Evolutionary conservation across 805 yeast species (phyloP).

Genomic region (Candida takata): DNA sequence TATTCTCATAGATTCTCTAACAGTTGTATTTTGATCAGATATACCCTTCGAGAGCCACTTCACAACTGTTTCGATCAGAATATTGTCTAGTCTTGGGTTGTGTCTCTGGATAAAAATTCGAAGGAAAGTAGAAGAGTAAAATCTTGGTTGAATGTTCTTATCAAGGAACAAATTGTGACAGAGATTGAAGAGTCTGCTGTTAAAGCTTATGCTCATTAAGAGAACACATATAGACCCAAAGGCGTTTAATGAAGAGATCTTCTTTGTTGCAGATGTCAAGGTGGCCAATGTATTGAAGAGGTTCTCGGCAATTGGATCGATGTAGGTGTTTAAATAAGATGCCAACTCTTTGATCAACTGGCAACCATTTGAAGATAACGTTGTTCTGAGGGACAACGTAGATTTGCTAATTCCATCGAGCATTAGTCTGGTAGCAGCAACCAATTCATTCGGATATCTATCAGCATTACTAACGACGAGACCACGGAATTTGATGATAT

Average conservation of each 20-base stretch:
- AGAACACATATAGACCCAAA: slow-evolving; percentile 40
- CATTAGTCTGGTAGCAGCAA: slow-evolving; percentile 29
- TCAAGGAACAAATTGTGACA: slow-evolving; percentile 51
- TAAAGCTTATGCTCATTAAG: slow-evolving; percentile 47
- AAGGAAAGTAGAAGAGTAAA: slow-evolving; percentile 64
- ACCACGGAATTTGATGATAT: slow-evolving; percentile 49
- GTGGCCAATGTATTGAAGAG: slow-evolving; percentile 27
- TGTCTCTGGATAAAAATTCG: slow-evolving; percentile 53
- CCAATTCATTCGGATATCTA: slow-evolving; percentile 32
- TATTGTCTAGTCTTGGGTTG: slow-evolving; percentile 26
- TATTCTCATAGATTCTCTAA: slow-evolving; percentile 65
- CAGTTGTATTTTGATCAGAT: slow-evolving; percentile 73
- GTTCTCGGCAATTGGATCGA: slow-evolving; percentile 29
- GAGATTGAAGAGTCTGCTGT: slow-evolving; percentile 42
- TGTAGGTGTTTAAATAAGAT: slow-evolving; percentile 17
- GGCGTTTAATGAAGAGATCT: slow-evolving; percentile 28
- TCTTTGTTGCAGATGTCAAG: slow-evolving; percentile 32
- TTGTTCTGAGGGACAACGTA: slow-evolving; percentile 71
- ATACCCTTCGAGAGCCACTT: slow-evolving; percentile 54
- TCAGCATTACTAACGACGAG: slow-evolving; percentile 53
- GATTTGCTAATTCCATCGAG: slow-evolving; percentile 61
- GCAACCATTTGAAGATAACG: slow-evolving; percentile 70
- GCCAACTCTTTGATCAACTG: slow-evolving; percentile 64
- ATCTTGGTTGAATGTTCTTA: slow-evolving; percentile 64
- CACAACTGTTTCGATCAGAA: slow-evolving; percentile 36